Conservation (phyloP, 139 green algal species). For the Ettlia oleoabundans region DNA sequence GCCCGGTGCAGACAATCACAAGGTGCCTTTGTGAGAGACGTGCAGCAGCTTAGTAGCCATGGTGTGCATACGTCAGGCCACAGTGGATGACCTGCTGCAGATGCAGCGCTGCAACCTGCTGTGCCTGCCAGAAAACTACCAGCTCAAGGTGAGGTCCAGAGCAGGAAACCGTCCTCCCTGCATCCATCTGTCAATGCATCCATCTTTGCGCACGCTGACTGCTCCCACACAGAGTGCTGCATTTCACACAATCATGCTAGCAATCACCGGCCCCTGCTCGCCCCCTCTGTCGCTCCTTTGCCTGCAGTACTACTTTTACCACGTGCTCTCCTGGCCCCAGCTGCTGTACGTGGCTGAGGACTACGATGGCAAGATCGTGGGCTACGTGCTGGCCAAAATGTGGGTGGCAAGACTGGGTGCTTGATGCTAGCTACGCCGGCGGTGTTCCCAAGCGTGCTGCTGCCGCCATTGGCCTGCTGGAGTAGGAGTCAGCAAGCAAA, state of each 20-base stretch:
- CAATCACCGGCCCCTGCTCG: neutral
- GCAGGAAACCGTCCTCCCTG: too few relatives aligned
- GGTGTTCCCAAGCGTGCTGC: neutral
- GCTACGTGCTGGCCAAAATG: slow-evolving; percentile 99
- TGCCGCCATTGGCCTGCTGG: too few relatives aligned
- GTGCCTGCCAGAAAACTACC: slow-evolving; percentile 98
- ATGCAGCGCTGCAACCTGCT: slow-evolving; percentile 98
- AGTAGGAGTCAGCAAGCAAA: too few relatives aligned
- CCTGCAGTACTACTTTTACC: slow-evolving; percentile 99
- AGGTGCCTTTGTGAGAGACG: neutral
- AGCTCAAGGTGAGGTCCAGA: slow-evolving; percentile 96
- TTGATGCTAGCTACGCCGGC: neutral
- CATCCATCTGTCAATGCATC: too few relatives aligned
- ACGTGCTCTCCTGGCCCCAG: slow-evolving; percentile 98
- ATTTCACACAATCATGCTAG: too few relatives aligned
- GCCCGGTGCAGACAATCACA: neutral
- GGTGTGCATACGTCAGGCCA: slow-evolving; percentile 95
- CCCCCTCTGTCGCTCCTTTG: neutral
- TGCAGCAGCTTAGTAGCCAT: slow-evolving; percentile 53
- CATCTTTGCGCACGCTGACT: too few relatives aligned
- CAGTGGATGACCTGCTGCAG: slow-evolving; percentile 89
- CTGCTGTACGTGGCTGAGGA: slow-evolving; percentile 98
- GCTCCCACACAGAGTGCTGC: too few relatives aligned
- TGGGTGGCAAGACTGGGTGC: slow-evolving; percentile 41
- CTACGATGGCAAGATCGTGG: slow-evolving; percentile 95